These are phyloP conservation scores for Lachnellula arida DNA, from an alignment of 2,329 filamentous ascomycete genomes.

Conservation along the genomic window DNA sequence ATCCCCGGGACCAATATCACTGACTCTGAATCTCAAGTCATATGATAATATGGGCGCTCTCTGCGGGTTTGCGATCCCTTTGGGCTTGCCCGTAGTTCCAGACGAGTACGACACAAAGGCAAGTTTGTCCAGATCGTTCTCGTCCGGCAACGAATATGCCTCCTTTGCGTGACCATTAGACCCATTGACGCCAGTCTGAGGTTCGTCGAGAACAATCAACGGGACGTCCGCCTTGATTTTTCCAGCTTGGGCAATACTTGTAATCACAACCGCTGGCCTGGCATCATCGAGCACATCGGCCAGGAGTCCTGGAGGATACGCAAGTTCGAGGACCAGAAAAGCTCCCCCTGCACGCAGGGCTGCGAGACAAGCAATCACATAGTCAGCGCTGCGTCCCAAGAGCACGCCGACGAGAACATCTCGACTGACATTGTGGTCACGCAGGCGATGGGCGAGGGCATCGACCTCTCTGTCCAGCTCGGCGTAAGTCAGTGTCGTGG, in stretches of 20 bases:
- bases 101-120: slow-evolving; percentile 83
- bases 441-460: slow-evolving; percentile 59
- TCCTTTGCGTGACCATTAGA: slow-evolving; percentile 35
- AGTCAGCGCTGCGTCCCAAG: slow-evolving; percentile 69
- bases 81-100: slow-evolving; percentile 77
- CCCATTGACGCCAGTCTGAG: slow-evolving; percentile 25
- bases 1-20: slow-evolving; percentile 66
- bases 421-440: slow-evolving; percentile 62
- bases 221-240: slow-evolving; percentile 61
- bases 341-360: slow-evolving; percentile 75
- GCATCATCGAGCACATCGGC: slow-evolving; percentile 75
- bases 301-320: slow-evolving; percentile 69
- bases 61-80: slow-evolving; percentile 80
- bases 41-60: slow-evolving; percentile 70
- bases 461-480: slow-evolving; percentile 66
- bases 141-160: slow-evolving; percentile 49
- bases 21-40: slow-evolving; percentile 64
- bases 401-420: slow-evolving; percentile 73
- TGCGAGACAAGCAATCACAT: slow-evolving; percentile 74
- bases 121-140: slow-evolving; percentile 67
- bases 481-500: slow-evolving; percentile 62
- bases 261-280: slow-evolving; percentile 65
- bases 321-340: slow-evolving; percentile 74
- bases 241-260: slow-evolving; percentile 56
- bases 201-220: slow-evolving; percentile 59